Evolutionary conservation across 768 basidiomycete species (phyloP).

Genomic region (Ramaria sp.): DNA sequence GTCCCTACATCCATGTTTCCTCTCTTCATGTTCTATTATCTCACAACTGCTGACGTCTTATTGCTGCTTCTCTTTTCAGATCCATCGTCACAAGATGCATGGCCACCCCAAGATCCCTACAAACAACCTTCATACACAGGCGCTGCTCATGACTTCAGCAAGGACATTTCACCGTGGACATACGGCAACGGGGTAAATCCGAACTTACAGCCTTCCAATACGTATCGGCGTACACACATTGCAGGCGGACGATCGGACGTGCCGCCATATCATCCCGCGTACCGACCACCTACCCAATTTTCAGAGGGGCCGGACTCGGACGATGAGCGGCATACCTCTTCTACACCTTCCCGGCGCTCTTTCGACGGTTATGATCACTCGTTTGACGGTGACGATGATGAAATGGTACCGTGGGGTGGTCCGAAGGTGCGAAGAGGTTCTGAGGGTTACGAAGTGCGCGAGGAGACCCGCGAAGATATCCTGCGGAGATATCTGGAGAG

Average conservation of each 20-base stretch:
- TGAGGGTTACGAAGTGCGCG: slow-evolving; percentile 70
- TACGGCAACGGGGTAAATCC: slow-evolving; percentile 81
- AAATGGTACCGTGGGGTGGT: neutral
- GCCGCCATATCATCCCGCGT: slow-evolving; percentile 65
- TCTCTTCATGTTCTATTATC: neutral
- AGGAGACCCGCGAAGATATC: slow-evolving; percentile 53
- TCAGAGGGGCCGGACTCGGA: slow-evolving; percentile 12
- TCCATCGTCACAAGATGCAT: slow-evolving; percentile 28
- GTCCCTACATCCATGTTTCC: neutral
- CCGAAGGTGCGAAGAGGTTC: slow-evolving; percentile 53
- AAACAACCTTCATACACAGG: slow-evolving; percentile 18
- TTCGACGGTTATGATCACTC: slow-evolving; percentile 8
- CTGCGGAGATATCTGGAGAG: slow-evolving; percentile 44
- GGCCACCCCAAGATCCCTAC: slow-evolving; percentile 70
- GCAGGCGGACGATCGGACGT: slow-evolving; percentile 30
- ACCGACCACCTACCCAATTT: slow-evolving; percentile 16
- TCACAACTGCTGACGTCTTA: slow-evolving; percentile 3
- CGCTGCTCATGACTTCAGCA: slow-evolving; percentile 30
- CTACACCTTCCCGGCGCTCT: neutral
- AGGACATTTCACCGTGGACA: slow-evolving; percentile 71
- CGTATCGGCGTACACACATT: slow-evolving; percentile 23
- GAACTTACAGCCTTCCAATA: slow-evolving; percentile 52
- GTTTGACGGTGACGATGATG: slow-evolving; percentile 5
- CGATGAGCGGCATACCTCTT: slow-evolving; percentile 6
- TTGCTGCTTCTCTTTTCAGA: slow-evolving; percentile 19